A percentile compares a stretch with the other conserved stretches of the same genome.
phyloP scores from a whole-genome alignment of 2,329 filamentous ascomycete genomes.

The Fusarium sp. region DNA sequence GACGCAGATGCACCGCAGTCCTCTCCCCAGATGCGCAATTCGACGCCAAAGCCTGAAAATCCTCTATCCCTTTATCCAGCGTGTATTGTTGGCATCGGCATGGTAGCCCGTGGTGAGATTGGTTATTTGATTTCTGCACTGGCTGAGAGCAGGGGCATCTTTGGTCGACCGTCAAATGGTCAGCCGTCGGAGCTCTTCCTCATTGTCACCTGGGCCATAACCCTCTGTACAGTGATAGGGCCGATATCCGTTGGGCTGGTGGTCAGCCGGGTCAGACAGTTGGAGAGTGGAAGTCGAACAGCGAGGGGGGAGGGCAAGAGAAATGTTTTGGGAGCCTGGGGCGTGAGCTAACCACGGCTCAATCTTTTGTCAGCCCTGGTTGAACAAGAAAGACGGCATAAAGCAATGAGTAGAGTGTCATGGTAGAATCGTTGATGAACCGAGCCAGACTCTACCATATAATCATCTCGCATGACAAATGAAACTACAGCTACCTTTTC shows the following conservation, averaged over 20 bases:
- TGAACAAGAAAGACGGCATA: too few relatives aligned
- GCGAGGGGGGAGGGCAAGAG: too few relatives aligned
- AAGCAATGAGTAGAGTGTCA: too few relatives aligned
- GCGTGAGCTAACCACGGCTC: too few relatives aligned
- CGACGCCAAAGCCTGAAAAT: background rate
- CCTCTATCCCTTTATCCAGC: background rate
- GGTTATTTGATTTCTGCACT: background rate
- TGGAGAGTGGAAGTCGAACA: too few relatives aligned
- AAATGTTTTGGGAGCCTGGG: too few relatives aligned
- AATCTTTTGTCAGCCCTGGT: too few relatives aligned
- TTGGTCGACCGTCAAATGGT: background rate
- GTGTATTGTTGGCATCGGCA: background rate
- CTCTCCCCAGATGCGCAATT: background rate
- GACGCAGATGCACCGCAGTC: background rate
- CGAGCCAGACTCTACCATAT: too few relatives aligned
- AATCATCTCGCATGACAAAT: too few relatives aligned
- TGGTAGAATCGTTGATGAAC: too few relatives aligned
- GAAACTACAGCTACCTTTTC: too few relatives aligned
- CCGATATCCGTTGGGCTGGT: background rate
- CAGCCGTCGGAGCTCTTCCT: background rate
- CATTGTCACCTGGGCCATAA: background rate
- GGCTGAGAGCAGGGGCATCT: background rate
- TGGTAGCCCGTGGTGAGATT: background rate
- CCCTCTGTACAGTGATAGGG: background rate
- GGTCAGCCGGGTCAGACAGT: background rate